Percentiles rank a stretch among this genome's conserved stretches.
phyloP scores from a whole-genome alignment of 2,329 filamentous ascomycete species.

The Scorias spongiosa region DNA sequence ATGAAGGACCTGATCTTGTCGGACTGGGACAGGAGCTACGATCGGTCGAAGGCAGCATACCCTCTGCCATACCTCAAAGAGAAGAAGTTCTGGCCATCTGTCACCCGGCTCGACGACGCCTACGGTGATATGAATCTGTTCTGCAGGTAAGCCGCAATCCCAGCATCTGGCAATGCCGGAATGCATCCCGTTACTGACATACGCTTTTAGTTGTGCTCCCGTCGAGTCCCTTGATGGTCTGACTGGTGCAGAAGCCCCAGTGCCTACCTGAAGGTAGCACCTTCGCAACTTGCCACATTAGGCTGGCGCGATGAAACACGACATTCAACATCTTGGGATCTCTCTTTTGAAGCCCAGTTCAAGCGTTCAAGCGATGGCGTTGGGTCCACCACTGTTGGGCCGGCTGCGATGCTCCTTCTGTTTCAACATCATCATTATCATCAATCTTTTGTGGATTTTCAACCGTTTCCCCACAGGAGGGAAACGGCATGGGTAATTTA shows the following conservation, averaged over 20 bases:
- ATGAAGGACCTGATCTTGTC: conserved; percentile 61
- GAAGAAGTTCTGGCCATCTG: conserved; percentile 96
- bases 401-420: neutral
- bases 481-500: neutral
- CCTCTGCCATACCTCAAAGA: conserved; percentile 67
- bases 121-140: conserved; percentile 88
- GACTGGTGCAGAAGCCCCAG: conserved; percentile 18
- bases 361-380: conserved; percentile 1
- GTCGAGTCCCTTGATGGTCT: conserved; percentile 42
- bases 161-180: no score
- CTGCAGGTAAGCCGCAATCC: conserved; percentile 44
- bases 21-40: conserved; percentile 74
- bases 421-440: neutral
- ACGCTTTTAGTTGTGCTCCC: conserved; percentile 47
- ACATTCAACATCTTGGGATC: neutral
- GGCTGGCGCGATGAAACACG: neutral
- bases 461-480: neutral
- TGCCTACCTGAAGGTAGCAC: conserved; percentile 10
- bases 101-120: conserved; percentile 74
- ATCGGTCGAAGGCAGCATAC: conserved; percentile 70
- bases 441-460: neutral
- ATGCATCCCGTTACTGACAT: no score
- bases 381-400: neutral
- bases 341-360: neutral
- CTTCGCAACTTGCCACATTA: neutral